These are phyloP conservation scores for Globisporangium mamillatum DNA, from an alignment of 352 stramenopile species.

Conservation along the genomic window DNA sequence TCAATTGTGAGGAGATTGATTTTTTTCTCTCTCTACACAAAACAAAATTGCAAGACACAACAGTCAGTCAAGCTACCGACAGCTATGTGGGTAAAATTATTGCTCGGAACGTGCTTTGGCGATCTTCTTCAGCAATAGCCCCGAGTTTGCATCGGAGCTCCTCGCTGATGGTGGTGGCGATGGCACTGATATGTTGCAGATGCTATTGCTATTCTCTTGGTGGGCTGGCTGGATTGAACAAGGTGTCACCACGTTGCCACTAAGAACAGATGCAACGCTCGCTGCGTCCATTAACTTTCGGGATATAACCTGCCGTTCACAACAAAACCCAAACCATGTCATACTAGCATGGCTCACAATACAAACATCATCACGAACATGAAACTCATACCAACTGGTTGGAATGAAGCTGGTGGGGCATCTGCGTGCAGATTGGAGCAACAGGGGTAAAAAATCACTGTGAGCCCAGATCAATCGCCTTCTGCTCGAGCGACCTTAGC, in stretches of 20 bases:
- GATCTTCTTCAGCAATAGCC: slow-evolving; percentile 21
- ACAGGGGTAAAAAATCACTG: not conserved
- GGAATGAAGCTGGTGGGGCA: slow-evolving; percentile 15
- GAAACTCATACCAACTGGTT: slow-evolving; percentile 25
- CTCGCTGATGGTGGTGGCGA: not conserved
- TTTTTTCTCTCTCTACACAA: slow-evolving; percentile 43
- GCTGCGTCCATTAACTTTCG: slow-evolving; percentile 2
- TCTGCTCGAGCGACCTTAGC: not conserved
- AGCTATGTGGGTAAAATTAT: not conserved
- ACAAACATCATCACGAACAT: not conserved
- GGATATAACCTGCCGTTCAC: not conserved
- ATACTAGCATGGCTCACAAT: not conserved
- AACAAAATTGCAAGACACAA: not conserved
- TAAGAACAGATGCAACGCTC: slow-evolving; percentile 10
- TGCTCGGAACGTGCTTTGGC: slow-evolving; percentile 17
- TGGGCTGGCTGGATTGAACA: not conserved
- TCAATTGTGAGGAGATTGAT: slow-evolving; percentile 41
- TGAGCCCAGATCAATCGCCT: not conserved
- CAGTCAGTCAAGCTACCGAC: not conserved
- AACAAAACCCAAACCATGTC: not conserved
- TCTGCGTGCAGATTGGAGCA: not conserved
- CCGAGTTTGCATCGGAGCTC: slow-evolving; percentile 3
- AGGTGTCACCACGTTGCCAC: not conserved
- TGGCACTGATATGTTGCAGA: not conserved
- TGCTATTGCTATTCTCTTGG: not conserved